Evolutionary conservation across 495 filamentous ascomycete genomes (phyloP), one percentile per base, ranked within the genome.

Genomic region (Aspergillus sclerotiicarbonarius): DNA sequence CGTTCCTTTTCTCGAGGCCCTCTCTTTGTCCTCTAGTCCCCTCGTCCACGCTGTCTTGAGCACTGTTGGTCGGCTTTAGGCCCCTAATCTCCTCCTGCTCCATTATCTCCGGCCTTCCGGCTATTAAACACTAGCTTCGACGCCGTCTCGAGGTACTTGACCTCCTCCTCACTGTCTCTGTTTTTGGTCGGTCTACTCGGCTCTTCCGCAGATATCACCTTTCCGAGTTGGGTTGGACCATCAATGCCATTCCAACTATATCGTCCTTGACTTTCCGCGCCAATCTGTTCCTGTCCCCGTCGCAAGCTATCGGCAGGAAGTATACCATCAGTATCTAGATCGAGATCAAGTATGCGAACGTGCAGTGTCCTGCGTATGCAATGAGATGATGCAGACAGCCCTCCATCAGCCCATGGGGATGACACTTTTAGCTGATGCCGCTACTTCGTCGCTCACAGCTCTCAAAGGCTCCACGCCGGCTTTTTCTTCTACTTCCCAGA

Each of bases 361-460:
- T 15, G 47, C 47, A 50, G 47, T 32, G 7, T 7, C 32, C 47
- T 50, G 47, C 47, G 51, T 45, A 62, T 69, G 66, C 61, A 62
- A 67, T 71, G 71, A 69, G 67, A 75, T 76, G 71, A 77, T 75
- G 65, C 74, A 72, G 55, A 74, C 74, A 56, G 69, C 71, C 47
- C 56, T 73, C 37, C 67, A 68, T 67, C 63, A 61, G 57, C 70
- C 69, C 58, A 66, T 71, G 71, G 71, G 68, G 46, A 69, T 69
- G 65, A 71, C 74, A 61, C 61, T 74, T 20, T 49, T 72, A 33
- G 62, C 69, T 50, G 68, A 71, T 29, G 45, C 51, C 35, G 39
- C 57, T 15, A 30, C 66, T 39, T 29, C 59, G 12, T 48, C 62
- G 21, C 32, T 60, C 29, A 54, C 58, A 13, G 43, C 59, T 32